Conservation (phyloP, 1,284 basidiomycete species). For the Ustilago bromivora region DNA sequence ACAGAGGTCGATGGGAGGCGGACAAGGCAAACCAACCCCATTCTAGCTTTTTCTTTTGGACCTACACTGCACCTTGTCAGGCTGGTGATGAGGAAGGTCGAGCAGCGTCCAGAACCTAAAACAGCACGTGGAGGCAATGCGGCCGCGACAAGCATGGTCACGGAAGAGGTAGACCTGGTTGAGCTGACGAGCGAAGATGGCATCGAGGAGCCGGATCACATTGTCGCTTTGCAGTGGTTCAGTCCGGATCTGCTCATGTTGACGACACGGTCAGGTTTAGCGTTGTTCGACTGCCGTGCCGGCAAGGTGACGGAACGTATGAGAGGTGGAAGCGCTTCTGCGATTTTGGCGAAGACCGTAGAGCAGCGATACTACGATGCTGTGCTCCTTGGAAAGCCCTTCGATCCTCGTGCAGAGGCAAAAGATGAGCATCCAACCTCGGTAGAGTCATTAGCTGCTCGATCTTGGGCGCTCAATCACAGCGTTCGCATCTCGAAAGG, state of each 20-base stretch:
- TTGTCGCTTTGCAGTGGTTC: constrained; percentile 72
- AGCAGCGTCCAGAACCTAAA: constrained; percentile 20
- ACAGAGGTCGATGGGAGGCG: constrained; percentile 39
- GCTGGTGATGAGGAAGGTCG: constrained; percentile 39
- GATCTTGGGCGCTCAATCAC: constrained; percentile 60
- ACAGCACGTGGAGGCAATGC: not conserved
- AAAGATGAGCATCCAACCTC: constrained; percentile 2
- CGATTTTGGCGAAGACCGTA: constrained; percentile 53
- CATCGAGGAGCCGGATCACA: constrained; percentile 62
- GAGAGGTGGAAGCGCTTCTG: constrained; percentile 68
- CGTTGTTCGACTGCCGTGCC: constrained; percentile 56
- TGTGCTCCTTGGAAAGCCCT: constrained; percentile 32
- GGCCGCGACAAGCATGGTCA: constrained; percentile 2
- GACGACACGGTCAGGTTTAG: constrained; percentile 36
- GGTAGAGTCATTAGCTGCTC: not conserved
- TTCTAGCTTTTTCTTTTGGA: constrained; percentile 63
- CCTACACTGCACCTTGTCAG: constrained; percentile 48
- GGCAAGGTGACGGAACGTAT: constrained; percentile 56
- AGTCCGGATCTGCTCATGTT: constrained; percentile 66
- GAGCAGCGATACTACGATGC: constrained; percentile 46
- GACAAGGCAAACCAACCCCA: constrained; percentile 50
- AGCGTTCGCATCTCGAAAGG: constrained; percentile 87
- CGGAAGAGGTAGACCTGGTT: constrained; percentile 42
- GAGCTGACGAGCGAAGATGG: constrained; percentile 43
- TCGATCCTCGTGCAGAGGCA: constrained; percentile 22